A percentile compares a stretch with the other conserved stretches of the same genome.
These are phyloP conservation scores for Psilocybe subaeruginosa DNA, from an alignment of 768 basidiomycete species.

Conservation along the genomic window DNA sequence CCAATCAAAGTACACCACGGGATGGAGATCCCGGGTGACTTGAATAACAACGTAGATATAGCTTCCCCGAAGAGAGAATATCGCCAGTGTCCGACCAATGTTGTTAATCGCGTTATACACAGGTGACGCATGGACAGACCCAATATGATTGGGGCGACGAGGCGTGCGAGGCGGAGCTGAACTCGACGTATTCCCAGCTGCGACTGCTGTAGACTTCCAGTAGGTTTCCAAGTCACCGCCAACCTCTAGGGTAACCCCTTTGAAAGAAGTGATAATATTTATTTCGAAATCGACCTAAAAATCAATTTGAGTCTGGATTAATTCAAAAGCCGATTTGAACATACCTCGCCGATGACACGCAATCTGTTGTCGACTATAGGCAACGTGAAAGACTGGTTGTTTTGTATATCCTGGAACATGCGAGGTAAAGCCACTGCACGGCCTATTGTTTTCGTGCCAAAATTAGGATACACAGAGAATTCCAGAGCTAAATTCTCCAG, in stretches of 20 bases:
- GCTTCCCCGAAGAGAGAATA: slow-evolving; percentile 89
- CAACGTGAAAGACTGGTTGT: slow-evolving; percentile 57
- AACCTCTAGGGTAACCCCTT: slow-evolving; percentile 90
- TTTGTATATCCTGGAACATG: slow-evolving; percentile 61
- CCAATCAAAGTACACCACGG: slow-evolving; percentile 83
- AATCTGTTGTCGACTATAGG: slow-evolving; percentile 93
- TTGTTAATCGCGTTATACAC: slow-evolving; percentile 51
- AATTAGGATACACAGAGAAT: slow-evolving; percentile 96
- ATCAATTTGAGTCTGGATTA: not conserved
- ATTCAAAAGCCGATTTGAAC: slow-evolving; percentile 11
- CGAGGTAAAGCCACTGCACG: slow-evolving; percentile 86
- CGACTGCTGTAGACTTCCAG: slow-evolving; percentile 85
- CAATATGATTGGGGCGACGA: slow-evolving; percentile 46
- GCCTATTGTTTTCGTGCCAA: slow-evolving; percentile 96
- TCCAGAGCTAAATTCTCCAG: slow-evolving; percentile 79
- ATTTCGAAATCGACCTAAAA: slow-evolving; percentile 85
- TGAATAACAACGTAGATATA: slow-evolving; percentile 89
- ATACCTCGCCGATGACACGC: slow-evolving; percentile 91
- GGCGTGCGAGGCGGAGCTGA: slow-evolving; percentile 39
- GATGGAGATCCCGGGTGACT: slow-evolving; percentile 90
- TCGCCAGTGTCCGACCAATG: slow-evolving; percentile 63
- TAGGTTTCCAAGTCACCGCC: slow-evolving; percentile 97
- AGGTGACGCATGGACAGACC: slow-evolving; percentile 72
- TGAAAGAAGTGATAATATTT: slow-evolving; percentile 86
- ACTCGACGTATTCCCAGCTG: slow-evolving; percentile 45